Evolutionary conservation across 768 basidiomycete genomes (phyloP).

Genomic region (Daedaleopsis nitida): DNA sequence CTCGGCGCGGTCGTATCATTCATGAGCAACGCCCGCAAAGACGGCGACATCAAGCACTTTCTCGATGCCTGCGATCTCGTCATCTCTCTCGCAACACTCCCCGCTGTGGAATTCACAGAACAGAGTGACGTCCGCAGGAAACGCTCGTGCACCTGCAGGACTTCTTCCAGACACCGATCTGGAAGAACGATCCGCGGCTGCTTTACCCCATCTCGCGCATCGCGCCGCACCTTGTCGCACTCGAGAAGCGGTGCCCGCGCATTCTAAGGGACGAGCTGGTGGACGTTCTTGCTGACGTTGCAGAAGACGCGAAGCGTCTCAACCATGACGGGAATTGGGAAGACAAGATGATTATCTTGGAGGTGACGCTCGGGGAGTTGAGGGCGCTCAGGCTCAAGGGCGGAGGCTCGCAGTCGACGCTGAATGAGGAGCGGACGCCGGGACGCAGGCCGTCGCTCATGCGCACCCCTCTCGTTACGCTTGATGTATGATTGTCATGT

Average conservation of each 20-base stretch:
- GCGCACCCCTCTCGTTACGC: neutral
- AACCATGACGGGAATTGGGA: slow-evolving; percentile 17
- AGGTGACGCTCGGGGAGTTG: slow-evolving; percentile 7
- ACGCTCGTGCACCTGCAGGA: slow-evolving; percentile 9
- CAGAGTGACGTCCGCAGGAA: neutral
- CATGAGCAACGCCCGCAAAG: slow-evolving; percentile 1
- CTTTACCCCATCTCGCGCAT: slow-evolving; percentile 18
- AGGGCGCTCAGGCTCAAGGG: slow-evolving; percentile 3
- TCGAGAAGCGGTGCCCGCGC: slow-evolving; percentile 8
- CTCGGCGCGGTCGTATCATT: slow-evolving; percentile 8
- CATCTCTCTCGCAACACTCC: slow-evolving; percentile 13
- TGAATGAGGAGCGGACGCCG: neutral
- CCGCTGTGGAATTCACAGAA: neutral
- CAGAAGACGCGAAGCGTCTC: slow-evolving; percentile 4
- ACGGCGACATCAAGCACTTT: slow-evolving; percentile 9
- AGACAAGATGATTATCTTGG: slow-evolving; percentile 15
- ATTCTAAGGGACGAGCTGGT: slow-evolving; percentile 7
- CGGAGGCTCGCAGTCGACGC: neutral
- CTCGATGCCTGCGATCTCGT: slow-evolving; percentile 19
- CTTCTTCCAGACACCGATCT: slow-evolving; percentile 15
- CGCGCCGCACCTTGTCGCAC: slow-evolving; percentile 12
- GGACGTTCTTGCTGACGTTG: slow-evolving; percentile 11
- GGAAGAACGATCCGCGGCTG: slow-evolving; percentile 10
- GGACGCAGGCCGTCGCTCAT: neutral
- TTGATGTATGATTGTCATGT: neutral